phyloP scores from a whole-genome alignment of 345 rosid genomes.

The Dovyalis caffra region DNA sequence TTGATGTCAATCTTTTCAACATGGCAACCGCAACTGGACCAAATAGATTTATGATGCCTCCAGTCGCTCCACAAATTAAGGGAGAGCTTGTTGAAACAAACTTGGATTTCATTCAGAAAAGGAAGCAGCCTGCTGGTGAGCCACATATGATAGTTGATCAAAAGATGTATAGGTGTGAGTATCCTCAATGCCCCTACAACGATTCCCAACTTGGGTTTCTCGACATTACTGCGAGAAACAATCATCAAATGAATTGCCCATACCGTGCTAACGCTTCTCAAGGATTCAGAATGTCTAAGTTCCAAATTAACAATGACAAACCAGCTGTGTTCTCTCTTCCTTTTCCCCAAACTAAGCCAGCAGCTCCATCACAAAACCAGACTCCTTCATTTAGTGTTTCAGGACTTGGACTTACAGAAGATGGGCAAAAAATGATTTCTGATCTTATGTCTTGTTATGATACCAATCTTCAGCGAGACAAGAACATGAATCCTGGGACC shows the following conservation, averaged over 20 bases:
- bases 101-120: slow-evolving; percentile 44
- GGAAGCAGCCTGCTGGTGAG: slow-evolving; percentile 47
- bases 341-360: slow-evolving; percentile 34
- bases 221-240: slow-evolving; percentile 61
- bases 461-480: slow-evolving; percentile 37
- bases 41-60: slow-evolving; percentile 32
- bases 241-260: slow-evolving; percentile 64
- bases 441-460: slow-evolving; percentile 55
- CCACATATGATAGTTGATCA: slow-evolving; percentile 32
- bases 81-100: slow-evolving; percentile 42
- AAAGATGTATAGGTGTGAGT: slow-evolving; percentile 50
- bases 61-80: slow-evolving; percentile 43
- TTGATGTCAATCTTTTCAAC: slow-evolving; percentile 35
- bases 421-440: slow-evolving; percentile 50
- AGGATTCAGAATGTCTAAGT: slow-evolving; percentile 36
- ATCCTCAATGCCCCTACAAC: slow-evolving; percentile 52
- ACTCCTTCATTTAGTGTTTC: slow-evolving; percentile 29
- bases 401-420: slow-evolving; percentile 52
- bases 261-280: slow-evolving; percentile 32
- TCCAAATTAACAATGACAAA: slow-evolving; percentile 31
- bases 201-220: slow-evolving; percentile 49
- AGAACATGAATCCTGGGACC: slow-evolving; percentile 21
- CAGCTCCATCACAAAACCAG: slow-evolving; percentile 18
- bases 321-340: slow-evolving; percentile 27
- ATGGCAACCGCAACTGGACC: slow-evolving; percentile 23